Base-by-base conservation (phyloP, 441 rosid species). In the Manihot esculenta region DNA sequence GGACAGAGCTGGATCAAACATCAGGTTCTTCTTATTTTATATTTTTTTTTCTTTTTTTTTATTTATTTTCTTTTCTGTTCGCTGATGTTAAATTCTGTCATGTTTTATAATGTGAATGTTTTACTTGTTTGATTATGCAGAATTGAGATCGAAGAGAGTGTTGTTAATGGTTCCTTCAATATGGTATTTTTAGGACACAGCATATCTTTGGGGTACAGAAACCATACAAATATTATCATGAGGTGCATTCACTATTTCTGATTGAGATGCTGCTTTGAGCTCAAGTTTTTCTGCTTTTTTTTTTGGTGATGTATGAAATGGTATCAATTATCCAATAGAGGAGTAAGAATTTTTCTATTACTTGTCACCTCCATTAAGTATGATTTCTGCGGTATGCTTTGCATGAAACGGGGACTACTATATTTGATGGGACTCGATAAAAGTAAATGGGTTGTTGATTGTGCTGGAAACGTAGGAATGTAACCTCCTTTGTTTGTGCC, bases 151-250 rank as follows among this genome's bases (percentile, higher is more conserved):
- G 97, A 96, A 76, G 99, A 96, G 86, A 77, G 84, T 54, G 82
- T 77, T 67, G 90, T 93, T 78, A 84, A 81, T 73, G 99, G 99
- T 62, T 87, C 97, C 33, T 96, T 96, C 85, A 93, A 81, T 84
- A 96, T 93, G 99, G 66, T 89, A 74, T 93, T 96, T 82, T 77
- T 96, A 69, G 92, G 97, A 72, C 84, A 87, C 74, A 89, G 90
- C 71, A 91, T 96, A 71, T 90, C 97, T 10, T 75, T 93, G 27
- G 94, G 87, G 14, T 96, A 96, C 83, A 89, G 98, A 83, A 91
- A 96, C 81, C 97, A 93, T 71, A 87, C 92, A 9, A 96, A 96
- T 83, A 80, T 96, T 44, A 71, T 90, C 56, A 85, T 89, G 91
- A 93, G 98, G 98, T 96, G 85, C 35, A 48, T 38, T 72, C 45